These are phyloP conservation scores for Abrus precatorius DNA, from an alignment of 306 rosid genomes.

Conservation along the genomic window DNA sequence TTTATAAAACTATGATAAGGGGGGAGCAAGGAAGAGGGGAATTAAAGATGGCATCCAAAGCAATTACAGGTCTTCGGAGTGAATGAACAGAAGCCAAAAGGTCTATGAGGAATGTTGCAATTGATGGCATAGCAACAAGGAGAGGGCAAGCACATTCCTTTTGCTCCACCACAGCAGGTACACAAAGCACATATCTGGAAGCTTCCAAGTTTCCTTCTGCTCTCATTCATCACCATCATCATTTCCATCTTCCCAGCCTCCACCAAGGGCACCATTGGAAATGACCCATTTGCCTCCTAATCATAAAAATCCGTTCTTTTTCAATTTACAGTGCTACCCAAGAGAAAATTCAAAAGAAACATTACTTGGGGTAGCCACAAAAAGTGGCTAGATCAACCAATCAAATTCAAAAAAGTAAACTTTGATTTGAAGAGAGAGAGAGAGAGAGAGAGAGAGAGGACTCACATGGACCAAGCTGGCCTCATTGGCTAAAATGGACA, in stretches of 20 bases:
- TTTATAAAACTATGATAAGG: constrained; percentile 40
- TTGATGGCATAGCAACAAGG: constrained; percentile 99
- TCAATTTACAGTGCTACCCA: constrained; percentile 52
- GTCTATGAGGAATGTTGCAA: constrained; percentile 97
- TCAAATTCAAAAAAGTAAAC: constrained; percentile 25
- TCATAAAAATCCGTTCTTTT: constrained; percentile 54
- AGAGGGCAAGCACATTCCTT: constrained; percentile 92
- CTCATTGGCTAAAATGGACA: constrained; percentile 63
- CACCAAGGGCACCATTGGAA: constrained; percentile 70
- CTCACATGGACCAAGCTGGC: constrained; percentile 71
- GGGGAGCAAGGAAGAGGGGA: constrained; percentile 42
- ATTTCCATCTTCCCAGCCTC: constrained; percentile 69
- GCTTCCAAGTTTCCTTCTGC: constrained; percentile 85
- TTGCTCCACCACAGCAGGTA: constrained; percentile 98
- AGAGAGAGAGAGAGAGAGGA: constrained; percentile 25
- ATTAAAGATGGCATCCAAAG: constrained; percentile 91
- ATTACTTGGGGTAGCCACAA: not conserved
- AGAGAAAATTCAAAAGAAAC: constrained; percentile 20
- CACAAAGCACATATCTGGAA: constrained; percentile 94
- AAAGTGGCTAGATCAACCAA: constrained; percentile 26
- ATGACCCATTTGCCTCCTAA: constrained; percentile 77
- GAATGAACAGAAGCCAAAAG: constrained; percentile 98
- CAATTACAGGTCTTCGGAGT: constrained; percentile 98
- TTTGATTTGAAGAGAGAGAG: not conserved
- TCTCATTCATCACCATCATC: constrained; percentile 79